Percentiles rank a stretch among this genome's conserved stretches.
Conservation (phyloP, 2,329 filamentous ascomycete species). For the Moelleriella libera region DNA sequence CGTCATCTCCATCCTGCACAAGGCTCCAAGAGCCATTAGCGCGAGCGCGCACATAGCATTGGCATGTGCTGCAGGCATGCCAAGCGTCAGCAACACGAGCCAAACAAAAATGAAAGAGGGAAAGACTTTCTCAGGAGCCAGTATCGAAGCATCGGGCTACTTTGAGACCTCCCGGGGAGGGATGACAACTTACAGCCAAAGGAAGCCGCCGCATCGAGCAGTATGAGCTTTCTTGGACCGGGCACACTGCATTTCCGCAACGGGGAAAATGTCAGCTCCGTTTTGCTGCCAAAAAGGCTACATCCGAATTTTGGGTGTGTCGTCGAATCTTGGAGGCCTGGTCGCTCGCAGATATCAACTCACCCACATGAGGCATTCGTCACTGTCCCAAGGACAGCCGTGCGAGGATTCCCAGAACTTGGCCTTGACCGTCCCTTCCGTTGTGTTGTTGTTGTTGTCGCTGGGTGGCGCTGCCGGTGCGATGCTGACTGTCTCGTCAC, state of each 20-base stretch:
- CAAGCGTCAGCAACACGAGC: background rate
- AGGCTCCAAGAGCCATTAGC: background rate
- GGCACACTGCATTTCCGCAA: background rate
- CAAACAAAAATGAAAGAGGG: background rate
- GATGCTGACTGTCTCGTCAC: no score
- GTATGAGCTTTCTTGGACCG: background rate
- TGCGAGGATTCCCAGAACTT: background rate
- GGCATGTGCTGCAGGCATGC: background rate
- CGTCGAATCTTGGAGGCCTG: background rate
- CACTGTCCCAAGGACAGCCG: background rate
- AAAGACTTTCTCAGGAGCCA: no score
- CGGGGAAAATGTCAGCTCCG: no score
- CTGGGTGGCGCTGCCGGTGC: no score
- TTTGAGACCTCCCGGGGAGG: no score
- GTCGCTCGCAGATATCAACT: background rate
- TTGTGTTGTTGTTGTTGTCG: no score
- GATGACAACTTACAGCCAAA: background rate
- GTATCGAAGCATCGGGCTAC: no score
- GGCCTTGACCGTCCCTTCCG: background rate
- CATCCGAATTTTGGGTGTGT: no score
- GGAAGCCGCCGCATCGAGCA: background rate
- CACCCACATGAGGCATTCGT: background rate
- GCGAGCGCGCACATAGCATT: background rate
- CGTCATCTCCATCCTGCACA: no score
- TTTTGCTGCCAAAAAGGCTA: no score